Evolutionary conservation across 2,329 filamentous ascomycete species (phyloP), one percentile per base, ranked within the genome.

Genomic region (Trichoderma sp.): DNA sequence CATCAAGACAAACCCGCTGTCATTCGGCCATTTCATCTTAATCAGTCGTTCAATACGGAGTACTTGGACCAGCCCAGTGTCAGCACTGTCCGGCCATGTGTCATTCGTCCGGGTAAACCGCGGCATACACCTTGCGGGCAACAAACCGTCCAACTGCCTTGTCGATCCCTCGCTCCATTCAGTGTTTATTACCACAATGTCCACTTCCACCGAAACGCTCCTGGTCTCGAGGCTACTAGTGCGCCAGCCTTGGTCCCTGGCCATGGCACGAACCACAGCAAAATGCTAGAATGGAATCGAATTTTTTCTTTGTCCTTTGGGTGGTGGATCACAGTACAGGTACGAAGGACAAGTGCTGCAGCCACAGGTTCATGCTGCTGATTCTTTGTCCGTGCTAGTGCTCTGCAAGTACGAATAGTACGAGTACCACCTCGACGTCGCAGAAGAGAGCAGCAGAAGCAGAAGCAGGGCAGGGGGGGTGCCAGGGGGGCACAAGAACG

Each of bases 181-280:
- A 59, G 57, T 63, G 55, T 68, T 62, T 39, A 23, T 26, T 62
- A 15, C 30, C 55, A 26, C 23, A 57, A 57, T n/a, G 28, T 59
- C 28, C 17, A 32, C 55, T 32, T 32, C 43, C 63, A 67, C 64
- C 57, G 30, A 57, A 57, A 53, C 34, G 28, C 53, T 65, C 15
- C 28, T 30, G 36, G 50, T 47, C 43, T 69, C 65, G 39, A 72
- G 57, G 43, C 65, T 69, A 67, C 43, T 71, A 61, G 61, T 67
- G 68, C 32, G 62, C 36, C 70, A 64, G 34, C 23, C 13, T 23
- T 53, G n/a, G 70, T 63, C 58, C 64, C 65, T 68, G 65, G 59
- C 13, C 55, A 26, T 69, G 64, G 55, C 66, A 69, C 70, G 55
- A 69, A 69, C 55, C 50, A 58, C 70, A 63, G 36, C n/a, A 63